Evolutionary conservation across 2,329 filamentous ascomycete species (phyloP), one percentile per base, ranked within the genome.

Genomic region (Aspergillus tamarii): DNA sequence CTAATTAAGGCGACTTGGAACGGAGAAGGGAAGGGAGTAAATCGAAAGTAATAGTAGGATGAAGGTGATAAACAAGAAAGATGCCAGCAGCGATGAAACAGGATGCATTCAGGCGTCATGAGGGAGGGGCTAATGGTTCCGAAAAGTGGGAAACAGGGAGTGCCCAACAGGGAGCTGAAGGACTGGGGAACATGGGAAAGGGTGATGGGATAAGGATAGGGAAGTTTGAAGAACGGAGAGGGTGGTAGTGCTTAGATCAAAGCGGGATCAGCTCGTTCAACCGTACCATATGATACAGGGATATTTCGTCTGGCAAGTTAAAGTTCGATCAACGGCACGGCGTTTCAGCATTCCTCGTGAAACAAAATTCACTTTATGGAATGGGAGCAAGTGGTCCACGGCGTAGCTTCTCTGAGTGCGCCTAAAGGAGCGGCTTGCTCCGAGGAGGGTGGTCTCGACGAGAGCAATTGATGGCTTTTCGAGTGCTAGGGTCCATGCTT

Each of bases 1-100:
- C 75, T 78, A 78, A 77, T 76, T 77, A 73, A 73, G 75, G 74
- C 56, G 62, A 66, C 46, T 57, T 72, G 72, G 69, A 61, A 46
- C 52, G 60, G 54, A 64, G 14, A 61, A 62, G 53, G 30, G 50
- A 46, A 45, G 57, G 34, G 53, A 56, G 58, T 50, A 52, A 56
- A 59, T 26, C 52, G 54, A 62, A 64, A 58, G 61, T 64, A 65
- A 69, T 69, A 61, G 60, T 60, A 64, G 45, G 61, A 59, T 19
- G 41, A 45, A 55, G 50, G 58, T 58, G 58, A 39, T 30, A 57
- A 50, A 23, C 48, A 26, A 59, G 62, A 23, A 57, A 39, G 36
- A 39, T 56, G 57, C 59, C 56, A 56, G 59, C 57, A 62, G 64
- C 67, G 66, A 59, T 43, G 61, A 60, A 64, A 61, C 64, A 64